These are phyloP conservation scores for Fusarium transvaalense DNA, from an alignment of 2,329 filamentous ascomycete species.

Conservation along the genomic window DNA sequence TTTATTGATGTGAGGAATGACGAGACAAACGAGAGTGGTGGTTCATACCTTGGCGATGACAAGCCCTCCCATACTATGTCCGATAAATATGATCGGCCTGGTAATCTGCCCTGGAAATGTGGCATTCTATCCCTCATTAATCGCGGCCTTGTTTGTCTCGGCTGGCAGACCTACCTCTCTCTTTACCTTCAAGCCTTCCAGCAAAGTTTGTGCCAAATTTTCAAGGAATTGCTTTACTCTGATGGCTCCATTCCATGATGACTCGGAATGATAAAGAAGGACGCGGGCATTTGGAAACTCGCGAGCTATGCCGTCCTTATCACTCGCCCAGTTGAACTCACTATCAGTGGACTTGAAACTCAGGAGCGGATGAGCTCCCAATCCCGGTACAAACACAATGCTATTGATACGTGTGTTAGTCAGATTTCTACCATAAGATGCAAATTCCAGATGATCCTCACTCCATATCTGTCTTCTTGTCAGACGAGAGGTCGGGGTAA, in stretches of 20 bases:
- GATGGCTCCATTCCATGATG: conserved; percentile 56
- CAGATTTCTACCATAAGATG: too few relatives aligned
- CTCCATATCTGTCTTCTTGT: conserved; percentile 53
- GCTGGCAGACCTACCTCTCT: conserved; percentile 49
- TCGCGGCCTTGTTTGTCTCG: neutral
- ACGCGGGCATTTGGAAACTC: conserved; percentile 58
- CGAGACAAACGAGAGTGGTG: fast-evolving
- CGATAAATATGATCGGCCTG: conserved; percentile 58
- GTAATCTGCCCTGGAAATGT: conserved; percentile 53
- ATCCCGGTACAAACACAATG: conserved; percentile 58
- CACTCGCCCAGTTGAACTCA: conserved; percentile 57
- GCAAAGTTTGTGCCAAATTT: conserved; percentile 55
- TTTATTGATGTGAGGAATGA: neutral
- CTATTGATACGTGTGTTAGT: conserved; percentile 33
- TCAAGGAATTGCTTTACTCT: conserved; percentile 58
- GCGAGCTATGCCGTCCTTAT: conserved; percentile 49
- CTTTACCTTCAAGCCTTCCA: conserved; percentile 52
- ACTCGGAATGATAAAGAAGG: conserved; percentile 58
- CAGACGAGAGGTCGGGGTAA: conserved; percentile 48
- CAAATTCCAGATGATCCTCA: conserved; percentile 7
- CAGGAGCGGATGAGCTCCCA: conserved; percentile 56
- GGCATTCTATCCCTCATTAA: conserved; percentile 5
- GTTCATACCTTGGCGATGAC: conserved; percentile 56
- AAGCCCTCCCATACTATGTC: conserved; percentile 60
- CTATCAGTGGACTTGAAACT: conserved; percentile 56